Evolutionary conservation across 176 grass and related monocot species (phyloP).

Genomic region (Alloteropsis semialata): DNA sequence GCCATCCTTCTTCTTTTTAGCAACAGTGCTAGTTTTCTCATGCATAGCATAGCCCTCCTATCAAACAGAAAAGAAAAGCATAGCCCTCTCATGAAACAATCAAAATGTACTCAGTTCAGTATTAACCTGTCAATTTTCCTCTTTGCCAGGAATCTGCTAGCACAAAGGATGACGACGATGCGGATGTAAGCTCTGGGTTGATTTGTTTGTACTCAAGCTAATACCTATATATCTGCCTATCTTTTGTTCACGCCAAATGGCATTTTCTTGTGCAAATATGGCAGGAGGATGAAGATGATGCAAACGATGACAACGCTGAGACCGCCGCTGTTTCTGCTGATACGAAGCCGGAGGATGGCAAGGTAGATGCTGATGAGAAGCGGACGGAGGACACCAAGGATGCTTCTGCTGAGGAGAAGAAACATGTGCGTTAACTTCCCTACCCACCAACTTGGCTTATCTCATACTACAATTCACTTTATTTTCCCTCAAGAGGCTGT

Average conservation of each 20-base stretch:
- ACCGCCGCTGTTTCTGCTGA: neutral
- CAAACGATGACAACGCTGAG: neutral
- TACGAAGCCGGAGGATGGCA: neutral
- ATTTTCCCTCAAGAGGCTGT: no score
- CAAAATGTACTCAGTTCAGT: neutral
- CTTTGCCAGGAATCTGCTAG: slow-evolving; percentile 33
- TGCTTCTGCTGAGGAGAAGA: slow-evolving; percentile 19
- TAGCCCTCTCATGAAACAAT: neutral
- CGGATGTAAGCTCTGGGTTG: slow-evolving; percentile 24
- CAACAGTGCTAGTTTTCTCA: neutral
- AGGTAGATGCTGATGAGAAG: neutral
- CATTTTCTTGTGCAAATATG: neutral
- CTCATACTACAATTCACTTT: neutral
- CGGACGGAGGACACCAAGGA: slow-evolving; percentile 22
- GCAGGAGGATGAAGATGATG: slow-evolving; percentile 36
- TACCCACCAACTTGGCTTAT: neutral
- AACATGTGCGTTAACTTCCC: neutral
- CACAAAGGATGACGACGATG: slow-evolving; percentile 1
- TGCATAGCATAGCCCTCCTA: neutral
- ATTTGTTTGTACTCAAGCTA: neutral
- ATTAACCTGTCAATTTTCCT: neutral
- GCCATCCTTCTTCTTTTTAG: neutral
- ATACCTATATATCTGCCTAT: neutral
- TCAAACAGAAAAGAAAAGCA: no score
- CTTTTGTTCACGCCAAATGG: neutral